phyloP scores from a whole-genome alignment of 345 rosid genomes.

The Linum lewisii region DNA sequence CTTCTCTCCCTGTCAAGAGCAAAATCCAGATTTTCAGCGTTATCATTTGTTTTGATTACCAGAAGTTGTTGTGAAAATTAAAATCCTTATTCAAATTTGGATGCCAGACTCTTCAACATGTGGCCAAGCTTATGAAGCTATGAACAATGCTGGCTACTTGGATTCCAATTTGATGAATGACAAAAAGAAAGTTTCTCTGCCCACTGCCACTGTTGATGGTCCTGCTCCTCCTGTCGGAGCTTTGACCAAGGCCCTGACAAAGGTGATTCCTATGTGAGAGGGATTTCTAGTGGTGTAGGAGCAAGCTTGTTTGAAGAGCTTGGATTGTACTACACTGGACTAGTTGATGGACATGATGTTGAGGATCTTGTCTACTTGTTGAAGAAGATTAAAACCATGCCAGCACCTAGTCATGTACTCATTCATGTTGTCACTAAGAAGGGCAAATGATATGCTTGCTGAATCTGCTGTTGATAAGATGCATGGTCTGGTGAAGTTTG shows the following conservation, averaged over 20 bases:
- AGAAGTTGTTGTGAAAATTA: too few relatives aligned
- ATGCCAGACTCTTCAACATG: too few relatives aligned
- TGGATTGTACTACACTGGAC: slow-evolving; percentile 40
- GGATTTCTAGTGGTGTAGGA: slow-evolving; percentile 15
- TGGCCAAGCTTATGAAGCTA: too few relatives aligned
- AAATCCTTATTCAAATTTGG: too few relatives aligned
- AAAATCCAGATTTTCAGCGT: too few relatives aligned
- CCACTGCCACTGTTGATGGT: slow-evolving; percentile 43
- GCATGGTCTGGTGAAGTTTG: slow-evolving; percentile 49
- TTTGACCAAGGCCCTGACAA: slow-evolving; percentile 27
- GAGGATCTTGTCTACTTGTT: slow-evolving; percentile 31
- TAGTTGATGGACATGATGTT: slow-evolving; percentile 36
- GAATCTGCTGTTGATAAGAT: too few relatives aligned
- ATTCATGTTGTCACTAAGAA: slow-evolving; percentile 44
- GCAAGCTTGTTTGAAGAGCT: slow-evolving; percentile 39
- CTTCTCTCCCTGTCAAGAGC: too few relatives aligned
- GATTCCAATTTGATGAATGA: slow-evolving; percentile 40
- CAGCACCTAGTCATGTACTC: slow-evolving; percentile 34
- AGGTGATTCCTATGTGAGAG: slow-evolving; percentile 21
- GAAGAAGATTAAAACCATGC: slow-evolving; percentile 22
- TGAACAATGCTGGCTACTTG: too few relatives aligned
- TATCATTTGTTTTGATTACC: too few relatives aligned
- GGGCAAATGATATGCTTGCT: slow-evolving; percentile 41
- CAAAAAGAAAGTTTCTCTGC: slow-evolving; percentile 40
- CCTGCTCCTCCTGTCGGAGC: slow-evolving; percentile 45